These are phyloP conservation scores for Decorospora gaudefroyi DNA, from an alignment of 2,329 filamentous ascomycete genomes.

Conservation along the genomic window DNA sequence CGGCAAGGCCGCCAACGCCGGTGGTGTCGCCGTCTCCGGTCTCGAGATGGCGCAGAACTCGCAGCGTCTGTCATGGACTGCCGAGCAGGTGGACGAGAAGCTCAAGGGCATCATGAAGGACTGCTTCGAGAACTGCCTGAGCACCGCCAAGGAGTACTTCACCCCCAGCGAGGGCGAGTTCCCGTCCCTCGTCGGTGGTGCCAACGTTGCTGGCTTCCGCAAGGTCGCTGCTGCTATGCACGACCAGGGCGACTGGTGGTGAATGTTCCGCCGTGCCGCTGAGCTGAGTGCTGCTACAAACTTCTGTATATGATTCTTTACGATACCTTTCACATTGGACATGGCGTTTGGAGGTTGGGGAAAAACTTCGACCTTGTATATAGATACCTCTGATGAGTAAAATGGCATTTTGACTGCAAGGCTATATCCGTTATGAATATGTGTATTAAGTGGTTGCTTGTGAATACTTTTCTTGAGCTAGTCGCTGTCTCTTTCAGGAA, in stretches of 20 bases:
- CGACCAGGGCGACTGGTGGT: conserved; percentile 94
- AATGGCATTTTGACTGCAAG: conserved; percentile 2
- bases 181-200: conserved; percentile 87
- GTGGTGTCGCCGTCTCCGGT: conserved; percentile 94
- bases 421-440: not conserved
- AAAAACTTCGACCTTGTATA: conserved; percentile 19
- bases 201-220: conserved; percentile 96
- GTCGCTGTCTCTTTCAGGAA: too few species aligned
- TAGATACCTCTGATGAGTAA: conserved; percentile 29
- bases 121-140: conserved; percentile 86
- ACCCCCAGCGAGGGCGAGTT: conserved; percentile 77
- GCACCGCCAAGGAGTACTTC: conserved; percentile 89
- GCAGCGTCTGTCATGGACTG: conserved; percentile 79
- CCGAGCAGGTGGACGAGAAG: conserved; percentile 87
- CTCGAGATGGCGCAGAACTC: conserved; percentile 99
- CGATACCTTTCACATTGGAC: conserved; percentile 24
- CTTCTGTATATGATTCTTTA: conserved; percentile 35
- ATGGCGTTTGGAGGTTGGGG: conserved; percentile 25
- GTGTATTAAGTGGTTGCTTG: too few species aligned
- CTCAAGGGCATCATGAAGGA: conserved; percentile 94
- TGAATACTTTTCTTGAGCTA: too few species aligned
- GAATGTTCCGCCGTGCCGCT: conserved; percentile 19
- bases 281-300: conserved; percentile 12
- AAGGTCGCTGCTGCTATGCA: conserved; percentile 96
- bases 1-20: conserved; percentile 93